Conservation (phyloP, 805 yeast genomes). For the Pachysolen tannophilus region DNA sequence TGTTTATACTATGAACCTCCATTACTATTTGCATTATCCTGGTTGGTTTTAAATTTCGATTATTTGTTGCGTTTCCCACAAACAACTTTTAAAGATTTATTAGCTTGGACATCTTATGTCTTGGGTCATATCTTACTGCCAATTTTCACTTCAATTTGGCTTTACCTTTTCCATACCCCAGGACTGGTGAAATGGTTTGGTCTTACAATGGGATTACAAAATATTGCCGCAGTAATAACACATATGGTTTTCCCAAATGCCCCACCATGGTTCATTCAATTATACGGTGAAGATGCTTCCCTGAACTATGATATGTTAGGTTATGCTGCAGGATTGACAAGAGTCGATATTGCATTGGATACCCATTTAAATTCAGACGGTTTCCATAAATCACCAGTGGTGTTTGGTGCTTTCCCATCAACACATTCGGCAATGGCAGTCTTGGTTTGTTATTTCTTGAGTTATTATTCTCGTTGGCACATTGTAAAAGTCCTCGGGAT, state of each 20-base stretch:
- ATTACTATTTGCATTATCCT: constrained; percentile 31
- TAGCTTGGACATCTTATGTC: constrained; percentile 59
- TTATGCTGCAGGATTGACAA: constrained; percentile 61
- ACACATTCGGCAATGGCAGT: constrained; percentile 63
- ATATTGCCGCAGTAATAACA: constrained; percentile 50
- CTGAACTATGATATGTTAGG: constrained; percentile 60
- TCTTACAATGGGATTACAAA: constrained; percentile 51
- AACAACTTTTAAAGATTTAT: constrained; percentile 38
- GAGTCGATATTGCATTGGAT: constrained; percentile 58
- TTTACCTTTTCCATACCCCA: constrained; percentile 62
- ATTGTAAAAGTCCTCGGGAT: constrained; percentile 28
- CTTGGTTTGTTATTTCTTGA: constrained; percentile 34
- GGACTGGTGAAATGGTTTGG: constrained; percentile 49
- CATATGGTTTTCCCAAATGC: constrained; percentile 62
- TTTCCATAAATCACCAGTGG: constrained; percentile 61
- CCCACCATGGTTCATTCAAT: constrained; percentile 66
- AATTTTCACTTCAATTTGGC: constrained; percentile 50
- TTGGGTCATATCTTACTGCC: constrained; percentile 55
- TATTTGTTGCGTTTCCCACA: constrained; percentile 29
- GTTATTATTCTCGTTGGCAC: constrained; percentile 30
- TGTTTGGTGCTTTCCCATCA: constrained; percentile 73
- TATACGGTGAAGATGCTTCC: constrained; percentile 46
- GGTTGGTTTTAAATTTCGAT: constrained; percentile 42
- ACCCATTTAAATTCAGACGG: constrained; percentile 53
- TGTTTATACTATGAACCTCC: constrained; percentile 26